A percentile compares a stretch with the other conserved stretches of the same genome.
These are phyloP conservation scores for Malus hybrid DNA, from an alignment of 331 rosid genomes.

Conservation along the genomic window DNA sequence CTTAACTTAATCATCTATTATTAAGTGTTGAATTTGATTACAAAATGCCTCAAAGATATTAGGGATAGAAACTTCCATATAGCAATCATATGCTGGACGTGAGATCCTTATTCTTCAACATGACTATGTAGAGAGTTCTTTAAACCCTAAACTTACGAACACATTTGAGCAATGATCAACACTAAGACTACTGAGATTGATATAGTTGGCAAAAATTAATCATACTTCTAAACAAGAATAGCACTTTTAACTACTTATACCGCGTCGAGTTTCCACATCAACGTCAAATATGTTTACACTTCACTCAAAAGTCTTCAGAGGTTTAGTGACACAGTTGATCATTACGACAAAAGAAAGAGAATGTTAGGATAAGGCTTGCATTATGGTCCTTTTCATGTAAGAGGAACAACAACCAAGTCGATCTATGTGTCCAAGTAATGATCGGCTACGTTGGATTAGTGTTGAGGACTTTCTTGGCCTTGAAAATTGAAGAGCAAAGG, in stretches of 20 bases:
- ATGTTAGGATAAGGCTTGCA: slow-evolving; percentile 15
- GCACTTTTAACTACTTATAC: slow-evolving; percentile 11
- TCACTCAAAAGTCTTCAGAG: neutral
- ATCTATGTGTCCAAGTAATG: neutral
- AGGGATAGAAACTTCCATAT: neutral
- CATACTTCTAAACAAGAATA: neutral
- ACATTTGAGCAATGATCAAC: neutral
- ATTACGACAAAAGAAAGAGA: slow-evolving; percentile 1
- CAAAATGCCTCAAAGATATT: too few relatives aligned
- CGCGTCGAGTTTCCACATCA: slow-evolving; percentile 25
- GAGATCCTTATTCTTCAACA: too few relatives aligned
- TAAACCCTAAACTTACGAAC: neutral
- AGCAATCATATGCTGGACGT: too few relatives aligned
- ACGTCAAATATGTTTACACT: slow-evolving; percentile 18
- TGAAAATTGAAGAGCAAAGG: too few relatives aligned
- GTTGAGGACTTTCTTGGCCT: neutral
- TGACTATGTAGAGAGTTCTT: neutral
- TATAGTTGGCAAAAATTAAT: neutral
- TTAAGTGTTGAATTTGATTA: too few relatives aligned
- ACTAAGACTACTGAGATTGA: neutral
- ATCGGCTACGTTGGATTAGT: neutral
- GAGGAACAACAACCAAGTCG: too few relatives aligned
- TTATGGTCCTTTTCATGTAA: too few relatives aligned
- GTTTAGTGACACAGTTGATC: slow-evolving; percentile 28
- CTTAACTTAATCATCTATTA: too few relatives aligned